These are phyloP conservation scores for Rhamnella rubrinervis DNA, from an alignment of 331 rosid species.

Conservation along the genomic window DNA sequence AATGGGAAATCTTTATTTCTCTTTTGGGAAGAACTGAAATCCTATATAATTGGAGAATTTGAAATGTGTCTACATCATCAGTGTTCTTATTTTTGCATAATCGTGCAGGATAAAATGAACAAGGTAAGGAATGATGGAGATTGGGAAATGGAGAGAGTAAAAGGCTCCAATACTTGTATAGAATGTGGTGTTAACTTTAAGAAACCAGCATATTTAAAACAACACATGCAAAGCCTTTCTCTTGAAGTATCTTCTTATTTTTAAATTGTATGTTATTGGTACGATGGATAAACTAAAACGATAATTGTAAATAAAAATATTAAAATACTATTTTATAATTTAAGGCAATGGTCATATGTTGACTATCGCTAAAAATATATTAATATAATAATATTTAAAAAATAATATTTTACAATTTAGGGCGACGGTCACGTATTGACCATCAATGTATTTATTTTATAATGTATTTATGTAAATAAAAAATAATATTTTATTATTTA, in stretches of 20 bases:
- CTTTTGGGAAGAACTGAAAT: neutral
- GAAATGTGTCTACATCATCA: neutral
- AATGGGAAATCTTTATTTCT: too few species aligned
- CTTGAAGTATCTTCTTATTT: constrained; percentile 52
- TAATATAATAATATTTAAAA: too few species aligned
- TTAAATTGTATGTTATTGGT: neutral
- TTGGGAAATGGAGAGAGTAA: constrained; percentile 6
- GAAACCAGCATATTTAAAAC: constrained; percentile 67
- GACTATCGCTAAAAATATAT: too few species aligned
- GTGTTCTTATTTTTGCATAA: neutral
- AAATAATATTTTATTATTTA: too few species aligned
- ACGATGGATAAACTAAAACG: too few species aligned
- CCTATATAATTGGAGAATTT: neutral
- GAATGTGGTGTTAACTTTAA: constrained; percentile 70
- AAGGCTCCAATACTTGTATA: constrained; percentile 48
- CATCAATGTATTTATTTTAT: too few species aligned
- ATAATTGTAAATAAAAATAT: too few species aligned
- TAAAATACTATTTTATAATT: too few species aligned
- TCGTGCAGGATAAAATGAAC: constrained; percentile 52
- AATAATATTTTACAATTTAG: too few species aligned
- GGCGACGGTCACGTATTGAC: too few species aligned
- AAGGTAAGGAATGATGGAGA: constrained; percentile 22
- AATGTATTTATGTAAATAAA: too few species aligned
- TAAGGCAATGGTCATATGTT: too few species aligned
- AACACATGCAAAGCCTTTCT: constrained; percentile 83